Percentiles rank a stretch among this genome's conserved stretches.
These are phyloP conservation scores for Tulasnella sp. DNA, from an alignment of 768 basidiomycete species.

Conservation along the genomic window DNA sequence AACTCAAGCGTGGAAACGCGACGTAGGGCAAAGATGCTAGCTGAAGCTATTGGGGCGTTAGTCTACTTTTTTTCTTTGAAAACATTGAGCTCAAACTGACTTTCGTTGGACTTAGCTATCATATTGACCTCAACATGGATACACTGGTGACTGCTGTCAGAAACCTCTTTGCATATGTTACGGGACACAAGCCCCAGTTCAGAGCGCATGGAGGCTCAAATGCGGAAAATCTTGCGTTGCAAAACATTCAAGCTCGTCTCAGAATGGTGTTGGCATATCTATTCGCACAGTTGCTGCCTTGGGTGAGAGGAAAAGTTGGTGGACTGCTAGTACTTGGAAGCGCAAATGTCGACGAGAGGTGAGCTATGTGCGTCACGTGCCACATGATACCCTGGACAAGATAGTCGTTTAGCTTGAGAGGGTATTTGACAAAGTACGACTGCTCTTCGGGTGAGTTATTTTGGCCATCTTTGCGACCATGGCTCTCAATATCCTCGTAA, in stretches of 20 bases:
- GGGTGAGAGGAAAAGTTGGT: conserved; percentile 71
- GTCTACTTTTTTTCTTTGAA: conserved; percentile 9
- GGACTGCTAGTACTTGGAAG: conserved; percentile 92
- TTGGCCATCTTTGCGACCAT: neutral
- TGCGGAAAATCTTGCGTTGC: conserved; percentile 90
- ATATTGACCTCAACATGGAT: conserved; percentile 94
- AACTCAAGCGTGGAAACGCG: conserved; percentile 85
- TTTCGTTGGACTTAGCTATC: conserved; percentile 50
- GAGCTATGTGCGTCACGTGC: conserved; percentile 15
- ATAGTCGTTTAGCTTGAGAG: conserved; percentile 51
- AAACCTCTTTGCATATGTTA: conserved; percentile 72
- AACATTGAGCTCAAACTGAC: neutral
- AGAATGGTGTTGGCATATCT: conserved; percentile 91
- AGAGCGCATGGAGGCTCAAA: conserved; percentile 71
- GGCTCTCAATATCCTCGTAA: conserved; percentile 20
- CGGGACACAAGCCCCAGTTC: conserved; percentile 59
- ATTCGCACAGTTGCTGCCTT: conserved; percentile 90
- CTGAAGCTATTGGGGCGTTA: conserved; percentile 81
- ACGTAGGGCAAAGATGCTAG: conserved; percentile 70
- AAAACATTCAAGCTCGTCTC: conserved; percentile 94
- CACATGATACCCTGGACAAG: neutral
- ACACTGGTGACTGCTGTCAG: conserved; percentile 71
- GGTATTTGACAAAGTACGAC: conserved; percentile 97
- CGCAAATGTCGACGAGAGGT: conserved; percentile 98
- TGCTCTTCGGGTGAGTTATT: conserved; percentile 60